Evolutionary conservation across 805 yeast species (phyloP), one percentile per base, ranked within the genome.

Genomic region (Hanseniaspora jakobsenii): DNA sequence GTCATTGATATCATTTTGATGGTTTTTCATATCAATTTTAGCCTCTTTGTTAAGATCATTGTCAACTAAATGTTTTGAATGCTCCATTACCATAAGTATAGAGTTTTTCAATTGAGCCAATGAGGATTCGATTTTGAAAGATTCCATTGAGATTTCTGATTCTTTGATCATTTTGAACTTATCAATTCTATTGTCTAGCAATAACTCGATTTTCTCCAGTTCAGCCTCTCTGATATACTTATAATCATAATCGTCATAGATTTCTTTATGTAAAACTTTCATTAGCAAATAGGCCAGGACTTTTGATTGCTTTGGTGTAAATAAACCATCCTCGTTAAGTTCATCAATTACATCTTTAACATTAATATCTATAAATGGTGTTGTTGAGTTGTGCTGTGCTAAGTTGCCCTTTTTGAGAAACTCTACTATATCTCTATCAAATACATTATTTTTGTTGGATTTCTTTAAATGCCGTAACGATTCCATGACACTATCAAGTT

Each of bases 131-230:
- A 79, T 67, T 43, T 77, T 79, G 51, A 77, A 77, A 44, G 81
- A 66, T 49, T 83, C 82, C 10, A 67, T 65, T 50, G 80, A 86
- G 51, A 96, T 66, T 24, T 80, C 72, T 32, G 78, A 70, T 32
- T 79, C 76, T 19, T 86, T 73, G 53, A 86, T 95, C 36, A 81
- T 83, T 38, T 80, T 63, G 29, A 89, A 62, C 59, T 89, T 97
- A 44, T 87, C 79, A 49, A 84, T 84, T 0, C 95, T 95, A 26
- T 95, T 93, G 57, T 86, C 89, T 59, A 85, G 87, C 12, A 91
- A 63, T 56, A 89, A 91, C 18, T 75, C 72, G 54, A 89, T 95
- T 54, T 87, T 89, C 50, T 87, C 95, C 13, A 85, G 63, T 52
- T 85, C 95, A 49, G 76, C 75, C 22, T 62, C 62, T 18, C 57